Evolutionary conservation across 495 filamentous ascomycete species (phyloP).

Genomic region (Podospora anserina): DNA sequence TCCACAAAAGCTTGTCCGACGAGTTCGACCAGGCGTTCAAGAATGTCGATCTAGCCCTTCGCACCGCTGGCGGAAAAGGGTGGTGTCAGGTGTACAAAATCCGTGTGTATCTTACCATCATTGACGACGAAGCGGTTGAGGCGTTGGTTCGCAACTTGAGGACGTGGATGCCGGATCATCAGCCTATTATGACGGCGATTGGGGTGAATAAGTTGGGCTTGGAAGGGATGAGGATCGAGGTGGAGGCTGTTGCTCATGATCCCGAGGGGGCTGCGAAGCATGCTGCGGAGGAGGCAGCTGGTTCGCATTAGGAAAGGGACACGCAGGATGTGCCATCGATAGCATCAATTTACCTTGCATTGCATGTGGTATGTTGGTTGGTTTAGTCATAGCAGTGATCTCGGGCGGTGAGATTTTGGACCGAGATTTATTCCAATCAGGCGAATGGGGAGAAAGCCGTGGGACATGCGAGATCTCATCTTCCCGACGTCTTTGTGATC

Average conservation of each 20-base stretch:
- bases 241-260: conserved; percentile 16
- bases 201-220: conserved; percentile 18
- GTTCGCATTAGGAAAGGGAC: background rate
- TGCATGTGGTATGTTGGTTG: background rate
- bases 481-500: background rate
- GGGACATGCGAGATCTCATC: background rate
- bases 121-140: conserved; percentile 14
- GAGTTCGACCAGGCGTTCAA: conserved; percentile 23
- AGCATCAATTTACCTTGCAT: background rate
- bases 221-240: conserved; percentile 23
- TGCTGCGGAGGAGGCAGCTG: background rate
- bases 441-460: no score
- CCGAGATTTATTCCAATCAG: background rate
- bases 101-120: conserved; percentile 13
- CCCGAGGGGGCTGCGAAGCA: conserved; percentile 2
- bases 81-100: conserved; percentile 23
- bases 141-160: conserved; percentile 12
- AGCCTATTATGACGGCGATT: conserved; percentile 22
- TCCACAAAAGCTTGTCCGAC: conserved; percentile 9
- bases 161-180: conserved; percentile 22
- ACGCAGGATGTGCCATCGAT: background rate
- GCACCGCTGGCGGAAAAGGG: conserved; percentile 15
- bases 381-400: background rate
- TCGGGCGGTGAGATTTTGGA: background rate
- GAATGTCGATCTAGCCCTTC: conserved; percentile 21